Evolutionary conservation across 306 rosid genomes (phyloP), one percentile per base, ranked within the genome.

Genomic region (Betula pendula): DNA sequence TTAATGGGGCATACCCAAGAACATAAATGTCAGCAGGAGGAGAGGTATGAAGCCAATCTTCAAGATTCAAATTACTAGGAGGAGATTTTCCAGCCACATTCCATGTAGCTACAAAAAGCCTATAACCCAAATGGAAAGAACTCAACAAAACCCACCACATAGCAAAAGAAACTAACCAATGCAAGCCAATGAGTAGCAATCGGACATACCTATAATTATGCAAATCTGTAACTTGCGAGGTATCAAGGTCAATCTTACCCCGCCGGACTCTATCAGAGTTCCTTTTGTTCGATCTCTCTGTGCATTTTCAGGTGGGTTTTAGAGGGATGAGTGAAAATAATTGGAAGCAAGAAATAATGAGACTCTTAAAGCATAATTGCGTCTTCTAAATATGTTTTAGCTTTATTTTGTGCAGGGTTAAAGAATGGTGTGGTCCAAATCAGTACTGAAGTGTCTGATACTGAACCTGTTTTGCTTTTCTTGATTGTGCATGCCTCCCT

Each of bases 61-160:
- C 98, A 6, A 96, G 90, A 82, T 76, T 91, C 85, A 96, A 78
- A 85, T 88, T 76, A 79, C 87, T 85, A 3, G 99, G 96, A 78
- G 99, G 99, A 60, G 98, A 82, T 81, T 93, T 93, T 74, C 99
- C 99, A 38, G 94, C 99, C 29, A 96, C 99, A 85, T 96, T 96
- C 99, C 99, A 96, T 49, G 99, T 96, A 17, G 98, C 97, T 49
- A 83, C 92, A 53, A 93, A 91, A 79, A 96, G 81, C 80, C 99
- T 96, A 79, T 45, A 56, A 35, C 78, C 74, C 70, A 78, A 67
- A 67, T 65, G 52, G 51, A 73, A 81, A 50, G 5, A 68, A 72
- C 76, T n/a, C 44, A 71, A 68, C 45, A 27, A 16, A 45, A 71
- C 29, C 79, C 77, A 80, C 49, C 17, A 53, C 56, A 55, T 69